A percentile compares a stretch with the other conserved stretches of the same genome.
Conservation (phyloP, 768 basidiomycete genomes). For the Boletus sp. region DNA sequence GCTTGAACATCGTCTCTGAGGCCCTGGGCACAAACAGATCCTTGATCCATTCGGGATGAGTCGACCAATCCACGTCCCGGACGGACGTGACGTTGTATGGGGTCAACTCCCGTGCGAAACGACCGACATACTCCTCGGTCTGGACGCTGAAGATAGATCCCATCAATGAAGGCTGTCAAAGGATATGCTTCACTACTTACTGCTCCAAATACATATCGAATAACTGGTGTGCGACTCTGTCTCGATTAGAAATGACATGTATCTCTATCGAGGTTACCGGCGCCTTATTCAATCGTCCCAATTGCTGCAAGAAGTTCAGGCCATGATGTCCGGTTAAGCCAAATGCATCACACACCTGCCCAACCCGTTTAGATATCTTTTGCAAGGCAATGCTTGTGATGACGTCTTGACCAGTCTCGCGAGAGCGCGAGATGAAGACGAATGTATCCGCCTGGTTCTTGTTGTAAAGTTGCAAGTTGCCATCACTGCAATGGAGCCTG, state of each 20-base stretch:
- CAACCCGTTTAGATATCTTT: slow-evolving; percentile 55
- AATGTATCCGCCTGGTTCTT: slow-evolving; percentile 53
- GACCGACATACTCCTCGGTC: slow-evolving; percentile 46
- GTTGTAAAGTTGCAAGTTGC: slow-evolving; percentile 58
- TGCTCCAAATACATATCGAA: slow-evolving; percentile 70
- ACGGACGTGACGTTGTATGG: slow-evolving; percentile 45
- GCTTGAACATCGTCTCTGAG: slow-evolving; percentile 17
- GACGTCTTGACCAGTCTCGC: slow-evolving; percentile 45
- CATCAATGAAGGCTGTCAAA: not conserved
- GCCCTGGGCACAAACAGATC: slow-evolving; percentile 31
- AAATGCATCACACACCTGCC: slow-evolving; percentile 37
- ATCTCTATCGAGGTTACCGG: slow-evolving; percentile 56
- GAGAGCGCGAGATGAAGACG: slow-evolving; percentile 51
- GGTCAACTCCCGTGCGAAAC: slow-evolving; percentile 43
- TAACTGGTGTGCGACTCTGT: slow-evolving; percentile 61
- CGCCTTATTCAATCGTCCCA: slow-evolving; percentile 53
- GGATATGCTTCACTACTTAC: slow-evolving; percentile 47
- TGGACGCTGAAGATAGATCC: slow-evolving; percentile 36
- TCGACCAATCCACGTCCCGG: slow-evolving; percentile 40
- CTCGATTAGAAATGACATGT: slow-evolving; percentile 68
- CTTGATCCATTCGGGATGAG: slow-evolving; percentile 32
- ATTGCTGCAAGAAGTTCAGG: slow-evolving; percentile 42
- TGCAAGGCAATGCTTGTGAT: slow-evolving; percentile 60
- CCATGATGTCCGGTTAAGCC: not conserved
- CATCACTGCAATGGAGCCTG: slow-evolving; percentile 55